Evolutionary conservation across 2,329 filamentous ascomycete species (phyloP).

Genomic region (Rosellinia necatrix): DNA sequence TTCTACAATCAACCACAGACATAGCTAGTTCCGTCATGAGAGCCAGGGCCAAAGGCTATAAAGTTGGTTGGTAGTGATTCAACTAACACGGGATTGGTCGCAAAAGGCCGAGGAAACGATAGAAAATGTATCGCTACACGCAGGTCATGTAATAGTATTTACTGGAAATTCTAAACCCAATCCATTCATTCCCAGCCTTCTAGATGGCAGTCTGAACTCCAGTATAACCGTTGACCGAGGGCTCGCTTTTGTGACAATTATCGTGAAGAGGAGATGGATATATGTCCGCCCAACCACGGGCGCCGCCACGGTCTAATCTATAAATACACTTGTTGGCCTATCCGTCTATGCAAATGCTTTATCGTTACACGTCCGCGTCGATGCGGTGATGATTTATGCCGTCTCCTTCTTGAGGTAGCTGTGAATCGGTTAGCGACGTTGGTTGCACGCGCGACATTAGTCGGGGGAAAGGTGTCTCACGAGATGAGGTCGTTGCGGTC

Average conservation of each 20-base stretch:
- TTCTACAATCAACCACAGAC: too few species aligned
- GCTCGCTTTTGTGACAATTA: constrained; percentile 20
- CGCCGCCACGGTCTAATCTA: constrained; percentile 42
- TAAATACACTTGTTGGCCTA: constrained; percentile 40
- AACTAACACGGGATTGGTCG: neutral
- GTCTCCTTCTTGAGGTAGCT: constrained; percentile 73
- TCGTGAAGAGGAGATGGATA: constrained; percentile 41
- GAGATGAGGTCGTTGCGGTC: constrained; percentile 99
- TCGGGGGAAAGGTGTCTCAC: constrained; percentile 56
- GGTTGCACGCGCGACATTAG: too few species aligned
- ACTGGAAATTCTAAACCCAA: constrained; percentile 19
- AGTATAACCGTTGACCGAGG: constrained; percentile 18
- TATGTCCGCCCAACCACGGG: constrained; percentile 33
- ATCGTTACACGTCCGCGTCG: constrained; percentile 43
- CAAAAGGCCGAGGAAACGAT: neutral
- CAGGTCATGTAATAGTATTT: constrained; percentile 20
- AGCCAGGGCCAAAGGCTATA: too few species aligned
- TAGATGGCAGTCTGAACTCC: constrained; percentile 23
- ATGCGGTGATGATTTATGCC: constrained; percentile 58
- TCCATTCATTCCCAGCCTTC: constrained; percentile 21
- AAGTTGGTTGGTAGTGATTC: too few species aligned
- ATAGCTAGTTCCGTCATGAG: too few species aligned
- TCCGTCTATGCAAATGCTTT: constrained; percentile 42
- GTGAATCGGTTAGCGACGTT: too few species aligned
- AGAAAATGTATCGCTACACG: constrained; percentile 14